Base-by-base conservation (phyloP, 2,329 filamentous ascomycete genomes). In the Colletotrichum sp. region DNA sequence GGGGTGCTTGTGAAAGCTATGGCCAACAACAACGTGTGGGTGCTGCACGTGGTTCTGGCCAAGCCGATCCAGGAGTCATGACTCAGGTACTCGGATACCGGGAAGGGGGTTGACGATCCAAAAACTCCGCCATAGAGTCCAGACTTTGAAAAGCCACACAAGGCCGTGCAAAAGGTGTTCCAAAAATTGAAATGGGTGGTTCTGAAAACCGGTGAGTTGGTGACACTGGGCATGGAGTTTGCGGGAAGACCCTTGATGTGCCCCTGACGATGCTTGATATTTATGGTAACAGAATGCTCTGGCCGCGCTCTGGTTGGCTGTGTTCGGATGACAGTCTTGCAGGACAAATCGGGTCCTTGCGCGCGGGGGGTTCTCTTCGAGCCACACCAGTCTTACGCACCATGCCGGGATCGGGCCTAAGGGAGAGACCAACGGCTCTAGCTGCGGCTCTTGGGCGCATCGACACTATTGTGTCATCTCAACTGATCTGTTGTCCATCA, bases 261-360 rank as follows among this genome's bases (percentile, higher is more conserved):
- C 69, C 73, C 73, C 69, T 73, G 32, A 24, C 18, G 18, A n/a
- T 28, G 18, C 64, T 28, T 68, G 44, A 65, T 65, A 73, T 76
- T 76, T 65, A 65, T 68, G 64, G 73, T 21, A 52, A 65, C 28
- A 34, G 32, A 34, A 9, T 28, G 44, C n/a, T 18, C 15, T 34
- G n/a, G 16, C 8, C 5, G 28, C 21, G 18, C 32, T 63, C 64
- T 76, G 59, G 34, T 76, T 76, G 74, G 74, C 28, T 30, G 10
- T 24, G 32, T 18, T 76, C 15, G 64, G 74, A 76, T 65, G 70
- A 69, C 70, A 65, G 34, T 60, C 24, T 4, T 44, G 44, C 18
- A 32, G 39, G 28, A 72, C 74, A 67, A 76, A 73, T 76, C 70
- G 73, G 73, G 70, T 73, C 24, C 24, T 76, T 76, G 64, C 73